These are phyloP conservation scores for Kalanchoe fedtschenkoi DNA, from an alignment of 164 flowering plant species.

Conservation along the genomic window DNA sequence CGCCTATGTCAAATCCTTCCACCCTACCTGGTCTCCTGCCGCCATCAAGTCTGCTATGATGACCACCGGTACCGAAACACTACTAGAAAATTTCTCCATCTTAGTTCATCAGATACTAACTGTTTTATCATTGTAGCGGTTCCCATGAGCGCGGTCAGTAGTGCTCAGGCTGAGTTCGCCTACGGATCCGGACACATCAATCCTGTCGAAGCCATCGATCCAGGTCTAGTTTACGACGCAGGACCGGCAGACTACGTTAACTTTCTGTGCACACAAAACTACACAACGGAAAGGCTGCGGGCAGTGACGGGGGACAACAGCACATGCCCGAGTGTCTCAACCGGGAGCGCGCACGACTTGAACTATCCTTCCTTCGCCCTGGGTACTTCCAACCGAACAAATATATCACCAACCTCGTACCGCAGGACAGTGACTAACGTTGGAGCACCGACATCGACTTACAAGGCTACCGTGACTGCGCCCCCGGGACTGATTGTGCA, in stretches of 20 bases:
- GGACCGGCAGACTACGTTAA: slow-evolving; percentile 7
- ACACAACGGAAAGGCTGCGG: background rate
- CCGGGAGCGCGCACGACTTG: background rate
- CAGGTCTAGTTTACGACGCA: slow-evolving; percentile 8
- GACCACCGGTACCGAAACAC: slow-evolving; percentile 13
- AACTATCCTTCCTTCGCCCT: slow-evolving; percentile 12
- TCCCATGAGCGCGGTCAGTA: background rate
- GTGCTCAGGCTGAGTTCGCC: slow-evolving; percentile 10
- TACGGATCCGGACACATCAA: slow-evolving; percentile 14
- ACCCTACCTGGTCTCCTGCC: slow-evolving; percentile 10
- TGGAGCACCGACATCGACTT: slow-evolving; percentile 13
- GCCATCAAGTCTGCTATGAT: slow-evolving; percentile 12
- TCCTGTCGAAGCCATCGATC: slow-evolving; percentile 8
- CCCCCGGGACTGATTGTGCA: slow-evolving; percentile 11
- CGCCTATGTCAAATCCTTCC: slow-evolving; percentile 3
- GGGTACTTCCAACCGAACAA: background rate
- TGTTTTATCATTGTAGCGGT: too few relatives aligned
- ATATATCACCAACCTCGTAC: background rate
- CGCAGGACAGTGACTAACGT: slow-evolving; percentile 17
- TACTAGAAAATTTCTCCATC: too few relatives aligned
- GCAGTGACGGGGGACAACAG: slow-evolving; percentile 2
- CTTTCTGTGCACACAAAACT: slow-evolving; percentile 14
- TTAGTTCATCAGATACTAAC: too few relatives aligned
- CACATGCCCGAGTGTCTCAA: background rate
- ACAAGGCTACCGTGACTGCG: slow-evolving; percentile 6